A percentile compares a stretch with the other conserved stretches of the same genome.
phyloP scores from a whole-genome alignment of 2,329 filamentous ascomycete genomes.

The Orbilia javanica region DNA sequence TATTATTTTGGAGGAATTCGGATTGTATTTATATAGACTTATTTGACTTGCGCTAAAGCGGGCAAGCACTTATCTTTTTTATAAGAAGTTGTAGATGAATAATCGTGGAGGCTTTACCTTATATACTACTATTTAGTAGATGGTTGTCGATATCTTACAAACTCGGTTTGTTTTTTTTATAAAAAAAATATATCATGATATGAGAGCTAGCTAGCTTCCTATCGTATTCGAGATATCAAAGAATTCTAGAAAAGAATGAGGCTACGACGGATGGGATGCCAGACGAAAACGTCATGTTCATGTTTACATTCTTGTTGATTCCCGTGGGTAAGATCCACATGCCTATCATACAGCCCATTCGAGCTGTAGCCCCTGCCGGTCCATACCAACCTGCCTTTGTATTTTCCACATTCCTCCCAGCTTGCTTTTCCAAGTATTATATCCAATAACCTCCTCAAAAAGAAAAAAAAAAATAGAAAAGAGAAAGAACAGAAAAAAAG shows the following conservation, averaged over 20 bases:
- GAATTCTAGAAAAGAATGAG: too few relatives aligned
- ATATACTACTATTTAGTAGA: too few relatives aligned
- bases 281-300: too few relatives aligned
- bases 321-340: not conserved
- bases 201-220: not conserved
- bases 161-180: not conserved
- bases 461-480: too few relatives aligned
- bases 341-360: not conserved
- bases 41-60: not conserved
- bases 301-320: too few relatives aligned
- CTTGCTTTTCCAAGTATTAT: not conserved
- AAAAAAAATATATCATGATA: too few relatives aligned
- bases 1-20: not conserved
- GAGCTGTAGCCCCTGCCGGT: not conserved
- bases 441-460: not conserved
- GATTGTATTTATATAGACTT: conserved; percentile 15
- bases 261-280: too few relatives aligned
- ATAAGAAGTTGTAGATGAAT: not conserved
- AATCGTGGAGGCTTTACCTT: not conserved
- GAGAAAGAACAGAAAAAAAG: too few relatives aligned
- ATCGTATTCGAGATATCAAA: too few relatives aligned
- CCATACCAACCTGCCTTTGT: not conserved
- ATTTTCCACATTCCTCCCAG: not conserved
- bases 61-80: not conserved
- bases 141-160: too few relatives aligned